A percentile compares a stretch with the other conserved stretches of the same genome.
phyloP scores from a whole-genome alignment of 2,329 filamentous ascomycete genomes.

The Aureobasidium sp. region DNA sequence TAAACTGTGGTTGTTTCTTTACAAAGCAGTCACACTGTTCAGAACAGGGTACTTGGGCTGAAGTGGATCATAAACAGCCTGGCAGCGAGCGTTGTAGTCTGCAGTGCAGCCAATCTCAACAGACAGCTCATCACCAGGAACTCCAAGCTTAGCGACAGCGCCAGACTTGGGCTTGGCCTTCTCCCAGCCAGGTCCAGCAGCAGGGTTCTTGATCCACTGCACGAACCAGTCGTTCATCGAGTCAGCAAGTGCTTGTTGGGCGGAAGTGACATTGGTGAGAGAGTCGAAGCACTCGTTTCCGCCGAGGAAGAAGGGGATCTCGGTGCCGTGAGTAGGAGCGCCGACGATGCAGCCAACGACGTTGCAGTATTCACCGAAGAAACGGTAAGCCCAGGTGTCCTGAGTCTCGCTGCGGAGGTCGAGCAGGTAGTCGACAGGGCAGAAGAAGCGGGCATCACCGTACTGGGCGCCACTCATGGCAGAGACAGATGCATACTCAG shows the following conservation, averaged over 20 bases:
- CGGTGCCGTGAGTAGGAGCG: conserved; percentile 12
- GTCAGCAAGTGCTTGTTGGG: conserved; percentile 11
- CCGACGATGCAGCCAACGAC: conserved; percentile 17
- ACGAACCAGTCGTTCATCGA: conserved; percentile 16
- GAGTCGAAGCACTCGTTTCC: not conserved
- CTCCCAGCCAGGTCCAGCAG: conserved; percentile 9
- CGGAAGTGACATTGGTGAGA: not conserved
- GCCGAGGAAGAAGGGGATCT: conserved; percentile 8
- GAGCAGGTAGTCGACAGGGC: conserved; percentile 12
- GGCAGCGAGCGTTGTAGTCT: conserved; percentile 12
- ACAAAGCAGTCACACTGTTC: conserved; percentile 19
- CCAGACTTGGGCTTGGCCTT: conserved; percentile 8
- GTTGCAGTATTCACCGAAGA: conserved; percentile 34
- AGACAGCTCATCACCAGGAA: conserved; percentile 9
- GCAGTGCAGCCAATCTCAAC: conserved; percentile 4
- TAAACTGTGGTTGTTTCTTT: not conserved
- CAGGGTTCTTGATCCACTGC: conserved; percentile 13
- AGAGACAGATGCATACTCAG: conserved; percentile 33
- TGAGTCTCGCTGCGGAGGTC: not conserved
- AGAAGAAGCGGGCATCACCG: conserved; percentile 32
- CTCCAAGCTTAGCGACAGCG: conserved; percentile 7
- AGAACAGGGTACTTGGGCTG: conserved; percentile 16
- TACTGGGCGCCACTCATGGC: conserved; percentile 37
- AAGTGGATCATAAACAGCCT: conserved; percentile 10
- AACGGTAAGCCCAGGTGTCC: conserved; percentile 28